Conservation (phyloP, 1,139 yeast genomes). For the Hemisphaericaspora xylofermentans region DNA sequence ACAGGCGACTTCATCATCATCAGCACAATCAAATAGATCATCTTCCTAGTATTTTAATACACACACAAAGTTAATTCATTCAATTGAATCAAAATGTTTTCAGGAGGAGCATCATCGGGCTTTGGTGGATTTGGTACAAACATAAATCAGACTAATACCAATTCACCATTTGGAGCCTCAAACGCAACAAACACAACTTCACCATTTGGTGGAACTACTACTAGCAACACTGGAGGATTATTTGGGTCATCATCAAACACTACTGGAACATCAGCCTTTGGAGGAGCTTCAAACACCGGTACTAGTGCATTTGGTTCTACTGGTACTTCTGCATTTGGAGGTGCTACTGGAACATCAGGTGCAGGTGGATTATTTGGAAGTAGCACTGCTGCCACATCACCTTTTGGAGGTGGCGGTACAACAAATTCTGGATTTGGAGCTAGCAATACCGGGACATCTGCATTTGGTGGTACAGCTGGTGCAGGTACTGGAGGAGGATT, state of each 20-base stretch:
- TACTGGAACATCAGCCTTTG: conserved; percentile 13
- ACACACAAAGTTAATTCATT: neutral
- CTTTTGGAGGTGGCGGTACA: conserved; percentile 11
- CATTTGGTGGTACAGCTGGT: conserved; percentile 12
- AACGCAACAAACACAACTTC: conserved; percentile 23
- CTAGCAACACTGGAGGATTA: conserved; percentile 15
- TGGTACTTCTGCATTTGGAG: conserved; percentile 12
- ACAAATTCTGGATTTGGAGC: no score
- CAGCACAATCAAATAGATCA: no score
- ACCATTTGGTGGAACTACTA: conserved; percentile 33
- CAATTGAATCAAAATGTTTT: conserved; percentile 34
- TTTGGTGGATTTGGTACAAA: conserved; percentile 62
- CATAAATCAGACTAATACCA: conserved; percentile 24
- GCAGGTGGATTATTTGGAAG: conserved; percentile 19
- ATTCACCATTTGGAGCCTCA: conserved; percentile 30
- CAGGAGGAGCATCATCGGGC: conserved; percentile 51
- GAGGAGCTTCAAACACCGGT: conserved; percentile 7
- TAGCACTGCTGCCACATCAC: conserved; percentile 20
- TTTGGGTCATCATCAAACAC: conserved; percentile 19
- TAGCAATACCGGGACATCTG: conserved; percentile 19
- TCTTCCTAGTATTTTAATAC: no score
- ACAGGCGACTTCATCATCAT: neutral
- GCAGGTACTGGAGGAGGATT: conserved; percentile 25
- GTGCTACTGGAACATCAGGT: conserved; percentile 15
- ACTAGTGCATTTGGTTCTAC: conserved; percentile 14